phyloP scores from a whole-genome alignment of 1,284 basidiomycete species.

The Trichosporon sp. region DNA sequence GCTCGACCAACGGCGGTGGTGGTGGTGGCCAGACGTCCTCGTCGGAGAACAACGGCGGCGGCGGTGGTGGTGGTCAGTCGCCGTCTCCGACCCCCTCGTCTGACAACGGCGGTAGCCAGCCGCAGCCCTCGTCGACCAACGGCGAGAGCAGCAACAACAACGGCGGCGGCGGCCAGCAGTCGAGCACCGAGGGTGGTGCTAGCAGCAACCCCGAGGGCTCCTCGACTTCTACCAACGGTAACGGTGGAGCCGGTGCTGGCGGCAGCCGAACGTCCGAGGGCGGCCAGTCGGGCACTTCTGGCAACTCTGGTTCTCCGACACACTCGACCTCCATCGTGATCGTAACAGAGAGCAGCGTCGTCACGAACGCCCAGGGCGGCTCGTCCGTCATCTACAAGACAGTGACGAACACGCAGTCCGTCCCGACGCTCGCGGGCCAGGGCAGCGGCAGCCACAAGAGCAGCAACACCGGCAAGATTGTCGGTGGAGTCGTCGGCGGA shows the following conservation, averaged over 20 bases:
- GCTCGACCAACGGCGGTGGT: neutral
- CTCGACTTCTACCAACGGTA: neutral
- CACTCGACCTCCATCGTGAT: neutral
- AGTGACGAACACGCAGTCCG: neutral
- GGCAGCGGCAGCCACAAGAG: neutral
- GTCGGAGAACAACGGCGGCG: neutral
- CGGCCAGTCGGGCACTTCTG: neutral
- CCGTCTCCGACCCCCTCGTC: neutral
- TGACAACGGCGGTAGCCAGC: neutral
- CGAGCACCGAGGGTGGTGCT: neutral
- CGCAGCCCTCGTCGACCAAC: neutral
- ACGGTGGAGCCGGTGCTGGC: neutral
- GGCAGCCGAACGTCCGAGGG: neutral
- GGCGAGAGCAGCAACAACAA: neutral
- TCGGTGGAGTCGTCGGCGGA: slow-evolving; percentile 49
- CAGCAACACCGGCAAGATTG: slow-evolving; percentile 44
- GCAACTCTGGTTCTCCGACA: neutral
- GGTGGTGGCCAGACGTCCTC: neutral
- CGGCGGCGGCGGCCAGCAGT: neutral
- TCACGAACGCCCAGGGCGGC: neutral
- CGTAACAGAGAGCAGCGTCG: neutral
- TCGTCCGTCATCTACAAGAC: neutral
- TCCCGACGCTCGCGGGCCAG: neutral
- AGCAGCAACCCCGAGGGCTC: neutral
- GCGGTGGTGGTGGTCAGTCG: neutral